Evolutionary conservation across 1,284 basidiomycete genomes (phyloP), one percentile per base, ranked within the genome.

Genomic region (Exobasidium rhododendri): DNA sequence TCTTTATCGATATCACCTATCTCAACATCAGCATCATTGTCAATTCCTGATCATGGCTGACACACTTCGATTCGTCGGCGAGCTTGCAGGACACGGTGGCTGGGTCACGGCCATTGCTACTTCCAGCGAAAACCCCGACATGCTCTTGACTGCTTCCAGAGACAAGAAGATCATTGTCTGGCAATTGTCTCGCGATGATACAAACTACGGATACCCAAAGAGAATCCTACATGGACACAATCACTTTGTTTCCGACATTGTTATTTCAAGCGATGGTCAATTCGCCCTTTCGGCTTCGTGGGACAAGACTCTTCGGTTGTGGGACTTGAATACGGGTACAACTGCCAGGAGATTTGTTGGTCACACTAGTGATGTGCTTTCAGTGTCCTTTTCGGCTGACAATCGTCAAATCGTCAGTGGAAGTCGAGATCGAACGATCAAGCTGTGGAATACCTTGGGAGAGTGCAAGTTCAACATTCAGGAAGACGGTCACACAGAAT

Each of bases 81-180:
- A 62, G 24, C 54, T 62, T 29, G 17, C 89, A 80, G 94, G 92
- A 83, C 94, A 97, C 88, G 89, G 90, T 81, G 92, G 91, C 84
- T 94, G 92, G 91, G 88, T 79, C 65, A 77, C 93, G 77, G 92
- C 93, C 80, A 91, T 97, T 79, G 94, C 94, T 64, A 96, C 94
- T 79, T 92, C 91, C 65, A 91, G 90, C 75, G 94, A 97, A 85
- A 94, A 92, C 84, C 92, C 91, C 62, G 91, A 96, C 83, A 90
- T 94, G 87, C 93, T 97, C 83, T 85, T 96, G 82, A 96, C 93
- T 71, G 92, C 93, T 73, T 97, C 94, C 70, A 88, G 93, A 65
- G 96, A 99, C 89, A 97, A 97, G 87, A 97, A 93, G 67, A 91
- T 98, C 85, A 97, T 99, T 81, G 93, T 97, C 81, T 99, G 96